phyloP scores from a whole-genome alignment of 2,329 filamentous ascomycete species.

The Apiospora marii region DNA sequence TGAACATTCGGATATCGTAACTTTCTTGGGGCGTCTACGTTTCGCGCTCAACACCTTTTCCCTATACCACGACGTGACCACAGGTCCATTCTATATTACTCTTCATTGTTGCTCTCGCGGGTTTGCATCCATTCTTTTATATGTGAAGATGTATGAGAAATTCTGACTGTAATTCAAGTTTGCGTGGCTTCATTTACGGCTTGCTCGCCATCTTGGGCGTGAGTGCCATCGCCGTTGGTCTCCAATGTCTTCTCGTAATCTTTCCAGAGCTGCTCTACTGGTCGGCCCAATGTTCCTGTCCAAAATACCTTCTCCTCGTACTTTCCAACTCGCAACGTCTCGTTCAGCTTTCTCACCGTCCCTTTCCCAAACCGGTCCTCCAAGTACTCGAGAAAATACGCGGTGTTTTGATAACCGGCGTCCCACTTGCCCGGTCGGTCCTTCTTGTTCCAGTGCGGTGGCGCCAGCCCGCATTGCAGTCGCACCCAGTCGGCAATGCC shows the following conservation, averaged over 20 bases:
- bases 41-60: not conserved
- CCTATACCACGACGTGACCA: not conserved
- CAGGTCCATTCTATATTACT: not conserved
- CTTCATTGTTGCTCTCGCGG: not conserved
- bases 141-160: not conserved
- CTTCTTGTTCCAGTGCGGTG: slow-evolving; percentile 79
- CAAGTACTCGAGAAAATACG: slow-evolving; percentile 88
- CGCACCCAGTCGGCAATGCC: slow-evolving; percentile 95
- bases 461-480: slow-evolving; percentile 73
- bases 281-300: slow-evolving; percentile 70
- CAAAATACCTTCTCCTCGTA: slow-evolving; percentile 74
- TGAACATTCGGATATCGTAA: not conserved
- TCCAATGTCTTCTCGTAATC: slow-evolving; percentile 65
- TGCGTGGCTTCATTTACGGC: slow-evolving; percentile 32
- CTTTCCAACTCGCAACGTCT: slow-evolving; percentile 65
- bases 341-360: slow-evolving; percentile 71
- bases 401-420: slow-evolving; percentile 87
- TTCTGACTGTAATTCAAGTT: slow-evolving; percentile 23
- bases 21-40: no score
- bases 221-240: slow-evolving; percentile 30
- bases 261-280: slow-evolving; percentile 75
- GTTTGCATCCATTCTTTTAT: not conserved
- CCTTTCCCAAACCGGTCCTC: slow-evolving; percentile 70
- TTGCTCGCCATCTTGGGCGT: not conserved
- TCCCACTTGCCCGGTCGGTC: slow-evolving; percentile 73